Evolutionary conservation across 179 eudicot species (phyloP).

Genomic region (Spinacia oleracea): DNA sequence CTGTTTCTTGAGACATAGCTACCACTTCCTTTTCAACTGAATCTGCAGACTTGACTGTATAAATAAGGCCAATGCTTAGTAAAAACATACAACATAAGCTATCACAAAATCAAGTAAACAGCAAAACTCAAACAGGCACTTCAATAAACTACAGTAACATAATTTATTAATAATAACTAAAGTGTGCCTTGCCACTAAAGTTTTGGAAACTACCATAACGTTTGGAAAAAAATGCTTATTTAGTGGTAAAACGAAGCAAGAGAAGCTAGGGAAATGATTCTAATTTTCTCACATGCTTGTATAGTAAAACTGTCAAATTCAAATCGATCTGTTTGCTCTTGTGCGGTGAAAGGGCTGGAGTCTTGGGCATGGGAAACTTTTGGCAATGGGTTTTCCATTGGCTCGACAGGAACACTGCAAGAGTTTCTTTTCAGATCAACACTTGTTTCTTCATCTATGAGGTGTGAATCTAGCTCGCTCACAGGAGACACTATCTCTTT

Average conservation of each 20-base stretch:
- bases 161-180: background rate
- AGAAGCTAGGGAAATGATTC: background rate
- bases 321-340: constrained; percentile 15
- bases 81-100: background rate
- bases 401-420: background rate
- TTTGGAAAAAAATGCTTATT: background rate
- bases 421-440: background rate
- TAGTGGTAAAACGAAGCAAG: background rate
- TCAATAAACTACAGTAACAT: background rate
- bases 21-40: background rate
- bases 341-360: background rate
- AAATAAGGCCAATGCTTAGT: background rate
- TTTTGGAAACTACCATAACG: background rate
- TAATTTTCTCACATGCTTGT: constrained; percentile 12
- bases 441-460: background rate
- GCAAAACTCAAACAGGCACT: background rate
- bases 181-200: background rate
- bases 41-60: background rate
- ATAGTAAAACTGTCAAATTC: background rate
- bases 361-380: constrained; percentile 13
- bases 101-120: background rate
- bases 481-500: background rate
- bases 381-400: background rate
- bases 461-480: background rate
- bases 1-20: background rate